Conservation (phyloP, 1,284 basidiomycete genomes). For the Phenoliferia sp. region DNA sequence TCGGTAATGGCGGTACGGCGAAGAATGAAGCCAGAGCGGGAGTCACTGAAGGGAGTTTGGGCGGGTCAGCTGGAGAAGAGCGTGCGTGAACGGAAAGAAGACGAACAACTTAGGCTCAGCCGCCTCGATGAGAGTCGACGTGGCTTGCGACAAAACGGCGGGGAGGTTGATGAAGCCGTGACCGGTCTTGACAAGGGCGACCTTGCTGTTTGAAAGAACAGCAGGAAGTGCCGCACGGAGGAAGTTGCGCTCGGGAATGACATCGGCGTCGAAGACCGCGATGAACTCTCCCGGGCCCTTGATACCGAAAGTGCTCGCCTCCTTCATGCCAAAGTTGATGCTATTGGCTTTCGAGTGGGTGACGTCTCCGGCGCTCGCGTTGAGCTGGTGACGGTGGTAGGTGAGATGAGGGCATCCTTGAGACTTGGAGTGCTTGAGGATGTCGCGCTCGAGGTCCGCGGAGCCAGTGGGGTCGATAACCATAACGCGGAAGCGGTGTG, state of each 20-base stretch:
- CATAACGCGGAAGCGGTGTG: constrained; percentile 37
- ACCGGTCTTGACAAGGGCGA: constrained; percentile 34
- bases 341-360: constrained; percentile 28
- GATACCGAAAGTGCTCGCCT: constrained; percentile 31
- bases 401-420: constrained; percentile 35
- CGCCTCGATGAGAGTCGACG: constrained; percentile 31
- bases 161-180: constrained; percentile 38
- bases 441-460: constrained; percentile 22
- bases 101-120: constrained; percentile 27
- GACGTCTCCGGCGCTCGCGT: constrained; percentile 1
- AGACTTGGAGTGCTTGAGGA: constrained; percentile 30
- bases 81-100: neutral
- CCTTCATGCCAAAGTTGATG: constrained; percentile 37
- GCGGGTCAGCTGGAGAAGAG: neutral
- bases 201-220: constrained; percentile 30
- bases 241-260: constrained; percentile 37
- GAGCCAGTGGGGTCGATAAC: constrained; percentile 35
- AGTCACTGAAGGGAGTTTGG: constrained; percentile 11
- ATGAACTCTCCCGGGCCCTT: constrained; percentile 36
- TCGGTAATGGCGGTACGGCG: constrained; percentile 34
- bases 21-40: constrained; percentile 35
- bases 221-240: constrained; percentile 34
- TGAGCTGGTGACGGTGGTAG: constrained; percentile 33
- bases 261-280: constrained; percentile 37
- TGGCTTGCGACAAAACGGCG: constrained; percentile 25